Conservation (phyloP, 2,329 filamentous ascomycete species). For the Phaeoacremonium minimum region DNA sequence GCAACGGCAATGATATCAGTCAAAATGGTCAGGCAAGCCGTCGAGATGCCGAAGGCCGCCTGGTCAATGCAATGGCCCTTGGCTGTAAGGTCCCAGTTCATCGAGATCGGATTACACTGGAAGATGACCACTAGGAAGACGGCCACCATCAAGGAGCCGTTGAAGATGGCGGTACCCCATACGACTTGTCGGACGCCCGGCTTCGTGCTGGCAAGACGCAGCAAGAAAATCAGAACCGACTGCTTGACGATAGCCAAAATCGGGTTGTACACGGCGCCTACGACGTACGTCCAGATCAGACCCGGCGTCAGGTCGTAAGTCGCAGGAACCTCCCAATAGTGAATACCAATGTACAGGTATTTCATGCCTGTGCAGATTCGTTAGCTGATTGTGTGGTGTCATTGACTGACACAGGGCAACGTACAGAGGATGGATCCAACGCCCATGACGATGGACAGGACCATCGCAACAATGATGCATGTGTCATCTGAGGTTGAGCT, state of each 20-base stretch:
- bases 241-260: slow-evolving; percentile 26
- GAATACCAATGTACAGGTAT: not conserved
- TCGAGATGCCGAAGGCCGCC: slow-evolving; percentile 16
- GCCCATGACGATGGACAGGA: slow-evolving; percentile 2
- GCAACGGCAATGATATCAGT: slow-evolving; percentile 25
- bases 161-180: slow-evolving; percentile 25
- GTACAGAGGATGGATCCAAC: not conserved
- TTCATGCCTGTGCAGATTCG: too few species aligned
- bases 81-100: slow-evolving; percentile 14
- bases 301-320: not conserved
- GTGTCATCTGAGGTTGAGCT: slow-evolving; percentile 2
- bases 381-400: too few species aligned
- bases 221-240: slow-evolving; percentile 25
- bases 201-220: slow-evolving; percentile 23
- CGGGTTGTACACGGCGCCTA: slow-evolving; percentile 24
- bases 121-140: slow-evolving; percentile 32
- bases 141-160: slow-evolving; percentile 24
- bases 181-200: slow-evolving; percentile 20
- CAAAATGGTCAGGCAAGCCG: slow-evolving; percentile 21
- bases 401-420: too few species aligned
- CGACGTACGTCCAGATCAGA: slow-evolving; percentile 18
- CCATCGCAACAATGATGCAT: slow-evolving; percentile 4
- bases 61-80: slow-evolving; percentile 20
- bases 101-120: slow-evolving; percentile 30
- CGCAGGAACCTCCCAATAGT: not conserved